These are phyloP conservation scores for Marsdenia floribunda DNA, from an alignment of 257 asterid genomes.

Conservation along the genomic window DNA sequence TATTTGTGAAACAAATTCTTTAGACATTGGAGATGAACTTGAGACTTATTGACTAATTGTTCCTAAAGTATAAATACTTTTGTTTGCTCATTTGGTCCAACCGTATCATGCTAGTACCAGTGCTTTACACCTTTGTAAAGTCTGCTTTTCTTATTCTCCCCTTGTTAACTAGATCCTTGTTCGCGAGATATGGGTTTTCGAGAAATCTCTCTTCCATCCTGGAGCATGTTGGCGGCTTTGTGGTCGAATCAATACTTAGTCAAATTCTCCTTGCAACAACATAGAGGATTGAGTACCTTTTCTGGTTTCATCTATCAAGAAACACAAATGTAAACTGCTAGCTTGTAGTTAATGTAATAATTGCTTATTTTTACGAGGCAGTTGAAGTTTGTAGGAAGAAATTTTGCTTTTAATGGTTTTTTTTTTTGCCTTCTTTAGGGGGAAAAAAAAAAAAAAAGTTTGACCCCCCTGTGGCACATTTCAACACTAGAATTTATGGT, in stretches of 20 bases:
- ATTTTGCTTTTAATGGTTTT: neutral
- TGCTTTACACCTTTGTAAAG: neutral
- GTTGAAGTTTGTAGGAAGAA: neutral
- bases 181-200: constrained; percentile 94
- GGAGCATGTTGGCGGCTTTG: constrained; percentile 95
- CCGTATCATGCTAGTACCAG: neutral
- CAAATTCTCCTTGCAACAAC: constrained; percentile 1
- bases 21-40: neutral
- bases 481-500: too few relatives aligned
- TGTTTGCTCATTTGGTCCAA: neutral
- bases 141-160: constrained; percentile 8
- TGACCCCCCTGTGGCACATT: too few relatives aligned
- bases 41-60: neutral
- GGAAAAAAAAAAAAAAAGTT: too few relatives aligned
- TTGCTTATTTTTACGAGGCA: neutral
- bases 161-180: constrained; percentile 57
- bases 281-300: constrained; percentile 7
- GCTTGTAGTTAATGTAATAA: neutral
- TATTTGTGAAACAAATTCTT: neutral
- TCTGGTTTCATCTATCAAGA: neutral
- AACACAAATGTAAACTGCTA: neutral
- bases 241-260: constrained; percentile 68
- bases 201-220: constrained; percentile 76
- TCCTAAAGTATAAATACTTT: neutral
- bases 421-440: neutral